Conservation (phyloP, 2,329 filamentous ascomycete genomes). For the Aureobasidium sp. region DNA sequence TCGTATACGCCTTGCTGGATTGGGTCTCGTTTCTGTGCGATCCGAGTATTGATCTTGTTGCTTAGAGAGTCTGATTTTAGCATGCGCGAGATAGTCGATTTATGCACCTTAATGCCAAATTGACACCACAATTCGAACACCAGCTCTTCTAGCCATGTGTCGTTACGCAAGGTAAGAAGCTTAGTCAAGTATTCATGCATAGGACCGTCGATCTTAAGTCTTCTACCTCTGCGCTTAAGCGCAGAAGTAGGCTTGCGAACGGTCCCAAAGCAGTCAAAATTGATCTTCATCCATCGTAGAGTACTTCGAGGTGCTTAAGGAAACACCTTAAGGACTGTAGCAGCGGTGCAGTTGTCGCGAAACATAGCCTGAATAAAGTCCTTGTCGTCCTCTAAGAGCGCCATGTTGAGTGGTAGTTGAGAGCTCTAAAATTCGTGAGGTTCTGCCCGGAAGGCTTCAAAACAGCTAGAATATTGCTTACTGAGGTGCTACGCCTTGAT, state of each 20-base stretch:
- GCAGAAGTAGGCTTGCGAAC: background rate
- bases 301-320: background rate
- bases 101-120: background rate
- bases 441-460: too few relatives aligned
- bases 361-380: too few relatives aligned
- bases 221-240: background rate
- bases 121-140: background rate
- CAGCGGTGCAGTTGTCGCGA: background rate
- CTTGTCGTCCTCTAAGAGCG: too few relatives aligned
- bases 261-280: background rate
- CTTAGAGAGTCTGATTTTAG: background rate
- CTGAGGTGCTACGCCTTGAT: too few relatives aligned
- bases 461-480: too few relatives aligned
- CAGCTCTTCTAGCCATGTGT: background rate
- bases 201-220: background rate
- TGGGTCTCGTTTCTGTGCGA: background rate
- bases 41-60: conserved; percentile 1
- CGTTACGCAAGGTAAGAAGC: background rate
- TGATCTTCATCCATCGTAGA: background rate
- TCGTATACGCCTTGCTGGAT: background rate
- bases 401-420: too few relatives aligned
- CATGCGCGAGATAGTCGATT: background rate
- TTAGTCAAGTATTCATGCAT: background rate
- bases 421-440: too few relatives aligned
- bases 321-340: background rate